Evolutionary conservation across 1,284 basidiomycete genomes (phyloP).

Genomic region (Sanghuangporus sanghuang): DNA sequence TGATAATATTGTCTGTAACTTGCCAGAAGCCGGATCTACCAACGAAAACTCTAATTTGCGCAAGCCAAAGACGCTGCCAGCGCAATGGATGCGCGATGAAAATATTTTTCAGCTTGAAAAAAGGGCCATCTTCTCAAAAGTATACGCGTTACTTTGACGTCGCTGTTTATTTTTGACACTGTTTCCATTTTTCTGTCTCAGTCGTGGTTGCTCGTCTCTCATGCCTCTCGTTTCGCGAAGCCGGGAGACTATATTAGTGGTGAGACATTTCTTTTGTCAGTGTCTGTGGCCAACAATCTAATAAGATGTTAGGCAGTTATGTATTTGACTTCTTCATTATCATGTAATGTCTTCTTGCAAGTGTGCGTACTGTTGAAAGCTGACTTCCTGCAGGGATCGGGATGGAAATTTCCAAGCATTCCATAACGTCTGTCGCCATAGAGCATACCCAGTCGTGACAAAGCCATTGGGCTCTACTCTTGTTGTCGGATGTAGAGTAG

Average conservation of each 20-base stretch:
- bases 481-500: constrained; percentile 22
- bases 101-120: constrained; percentile 23
- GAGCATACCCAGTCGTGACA: constrained; percentile 24
- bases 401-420: constrained; percentile 20
- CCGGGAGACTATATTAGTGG: constrained; percentile 23
- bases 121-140: constrained; percentile 25
- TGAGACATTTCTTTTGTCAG: background rate
- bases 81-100: constrained; percentile 16
- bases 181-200: background rate
- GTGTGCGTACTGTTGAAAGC: background rate
- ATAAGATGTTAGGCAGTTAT: constrained; percentile 9
- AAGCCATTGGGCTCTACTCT: constrained; percentile 21
- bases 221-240: constrained; percentile 22
- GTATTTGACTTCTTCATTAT: constrained; percentile 18
- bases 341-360: background rate
- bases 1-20: background rate
- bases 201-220: constrained; percentile 21
- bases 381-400: constrained; percentile 15
- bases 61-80: constrained; percentile 14
- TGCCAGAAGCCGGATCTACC: background rate
- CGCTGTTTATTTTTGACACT: background rate
- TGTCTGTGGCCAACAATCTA: background rate
- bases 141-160: background rate
- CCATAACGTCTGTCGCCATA: constrained; percentile 24
- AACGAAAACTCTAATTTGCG: background rate